Evolutionary conservation across 1,284 basidiomycete genomes (phyloP).

Genomic region (Ustilago xerochloae): DNA sequence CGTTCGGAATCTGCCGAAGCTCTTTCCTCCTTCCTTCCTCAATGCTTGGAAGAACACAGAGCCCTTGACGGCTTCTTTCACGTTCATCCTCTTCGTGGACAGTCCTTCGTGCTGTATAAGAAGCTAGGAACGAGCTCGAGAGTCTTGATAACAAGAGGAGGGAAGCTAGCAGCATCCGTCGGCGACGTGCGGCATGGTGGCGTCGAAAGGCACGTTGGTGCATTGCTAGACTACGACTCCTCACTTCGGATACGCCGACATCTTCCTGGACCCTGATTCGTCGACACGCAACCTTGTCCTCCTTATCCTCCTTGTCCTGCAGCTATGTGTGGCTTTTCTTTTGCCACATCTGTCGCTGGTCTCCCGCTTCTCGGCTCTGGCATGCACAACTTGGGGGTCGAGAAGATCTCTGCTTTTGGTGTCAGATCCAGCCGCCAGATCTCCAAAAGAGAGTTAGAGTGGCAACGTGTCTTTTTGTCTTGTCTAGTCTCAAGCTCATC

Average conservation of each 20-base stretch:
- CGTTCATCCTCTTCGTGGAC: not conserved
- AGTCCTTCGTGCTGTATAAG: not conserved
- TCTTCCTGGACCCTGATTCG: too few species aligned
- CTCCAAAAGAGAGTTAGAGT: too few species aligned
- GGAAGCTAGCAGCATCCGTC: too few species aligned
- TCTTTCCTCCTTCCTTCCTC: not conserved
- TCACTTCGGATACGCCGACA: constrained; percentile 3
- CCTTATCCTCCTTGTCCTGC: too few species aligned
- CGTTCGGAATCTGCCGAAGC: too few species aligned
- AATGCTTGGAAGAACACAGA: not conserved
- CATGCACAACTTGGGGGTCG: not conserved
- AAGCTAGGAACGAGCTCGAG: not conserved
- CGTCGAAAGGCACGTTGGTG: not conserved
- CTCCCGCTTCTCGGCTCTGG: not conserved
- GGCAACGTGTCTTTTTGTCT: not conserved
- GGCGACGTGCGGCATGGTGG: too few species aligned
- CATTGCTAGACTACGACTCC: not conserved
- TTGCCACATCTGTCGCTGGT: not conserved
- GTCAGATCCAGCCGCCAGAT: not conserved
- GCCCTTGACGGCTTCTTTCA: too few species aligned
- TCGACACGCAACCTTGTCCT: too few species aligned
- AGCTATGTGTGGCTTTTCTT: not conserved
- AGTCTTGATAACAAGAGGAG: not conserved
- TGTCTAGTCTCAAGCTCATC: not conserved
- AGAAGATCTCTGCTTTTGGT: not conserved